Conservation (phyloP, 192 early-diverging fungal species). For the Coemansia sp. region DNA sequence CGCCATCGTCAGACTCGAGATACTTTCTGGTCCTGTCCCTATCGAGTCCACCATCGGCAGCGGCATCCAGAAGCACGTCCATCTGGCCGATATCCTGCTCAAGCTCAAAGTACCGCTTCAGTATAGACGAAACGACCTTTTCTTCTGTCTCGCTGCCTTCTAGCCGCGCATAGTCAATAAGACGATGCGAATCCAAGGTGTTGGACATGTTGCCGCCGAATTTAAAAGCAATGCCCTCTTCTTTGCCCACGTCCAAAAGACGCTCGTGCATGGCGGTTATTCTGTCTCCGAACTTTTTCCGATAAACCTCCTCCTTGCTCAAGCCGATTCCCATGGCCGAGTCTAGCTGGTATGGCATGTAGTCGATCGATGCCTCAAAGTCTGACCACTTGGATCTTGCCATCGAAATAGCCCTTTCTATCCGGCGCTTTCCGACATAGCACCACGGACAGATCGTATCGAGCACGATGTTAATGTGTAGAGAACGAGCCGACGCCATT, state of each 20-base stretch:
- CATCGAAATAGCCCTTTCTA: conserved; percentile 59
- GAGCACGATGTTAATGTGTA: conserved; percentile 61
- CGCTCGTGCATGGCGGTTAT: conserved; percentile 54
- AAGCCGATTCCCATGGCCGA: conserved; percentile 49
- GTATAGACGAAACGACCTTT: conserved; percentile 60
- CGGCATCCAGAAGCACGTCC: conserved; percentile 58
- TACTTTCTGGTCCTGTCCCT: conserved; percentile 46
- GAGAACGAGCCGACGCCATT: conserved; percentile 18
- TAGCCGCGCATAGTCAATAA: conserved; percentile 58
- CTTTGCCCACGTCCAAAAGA: conserved; percentile 56
- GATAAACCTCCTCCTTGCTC: conserved; percentile 57
- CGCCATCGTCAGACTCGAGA: conserved; percentile 57
- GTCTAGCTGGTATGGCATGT: conserved; percentile 72
- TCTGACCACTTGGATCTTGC: conserved; percentile 53
- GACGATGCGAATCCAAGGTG: conserved; percentile 63
- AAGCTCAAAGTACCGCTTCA: conserved; percentile 70
- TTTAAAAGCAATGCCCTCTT: conserved; percentile 64
- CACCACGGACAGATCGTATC: conserved; percentile 79
- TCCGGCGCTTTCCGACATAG: conserved; percentile 70
- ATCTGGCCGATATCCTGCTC: conserved; percentile 63
- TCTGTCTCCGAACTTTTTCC: conserved; percentile 66
- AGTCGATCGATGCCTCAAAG: conserved; percentile 59
- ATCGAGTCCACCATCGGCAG: conserved; percentile 62
- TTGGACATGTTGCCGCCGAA: conserved; percentile 66
- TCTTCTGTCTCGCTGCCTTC: conserved; percentile 53